Evolutionary conservation across 371 early-diverging fungal genomes (phyloP), one percentile per base, ranked within the genome.

Genomic region (Mortierella sp.): DNA sequence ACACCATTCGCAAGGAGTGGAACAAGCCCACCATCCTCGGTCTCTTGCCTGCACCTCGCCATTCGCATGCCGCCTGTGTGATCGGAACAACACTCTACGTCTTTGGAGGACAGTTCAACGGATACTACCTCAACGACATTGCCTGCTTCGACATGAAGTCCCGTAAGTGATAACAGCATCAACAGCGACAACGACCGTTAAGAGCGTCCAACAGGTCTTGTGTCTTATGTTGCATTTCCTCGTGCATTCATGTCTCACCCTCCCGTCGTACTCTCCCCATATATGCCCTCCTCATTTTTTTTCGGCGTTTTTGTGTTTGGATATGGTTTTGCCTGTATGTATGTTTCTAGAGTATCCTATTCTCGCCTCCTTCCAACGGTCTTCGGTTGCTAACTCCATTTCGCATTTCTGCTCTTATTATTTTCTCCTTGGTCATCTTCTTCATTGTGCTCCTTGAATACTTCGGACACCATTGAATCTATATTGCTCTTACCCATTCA

Each of bases 31-130:
- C 81, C 7, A 90, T 94, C 84, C 91, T 92, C 55, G 94, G 94
- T 14, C 87, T 85, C 54, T 76, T 89, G 49, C 94, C 94, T 44
- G 79, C 82, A 18, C 95, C 95, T 48, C 92, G 96, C 77, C 92
- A 91, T 78, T 94, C 94, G 38, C 96, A 96, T 84, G 87, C 94
- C 16, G 92, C 93, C 8, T 91, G 92, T 56, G 88, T 91, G 32
- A 87, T 91, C 38, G 93, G 94, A 11, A 92, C 93, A 32, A 90
- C 91, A 46, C 91, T 96, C 88, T 95, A 90, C 79, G 88, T 96
- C 65, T 95, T 94, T 91, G 96, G 96, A 75, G 96, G 96, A 10
- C 93, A 93, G 43, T 88, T 89, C 43, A 92, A 94, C 63, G 92
- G 93, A 32, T 88, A 91, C 71, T 94, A 93, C 76, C 88, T 94